Conservation (phyloP, 805 yeast genomes). For the Yarrowia phangngaensis region DNA sequence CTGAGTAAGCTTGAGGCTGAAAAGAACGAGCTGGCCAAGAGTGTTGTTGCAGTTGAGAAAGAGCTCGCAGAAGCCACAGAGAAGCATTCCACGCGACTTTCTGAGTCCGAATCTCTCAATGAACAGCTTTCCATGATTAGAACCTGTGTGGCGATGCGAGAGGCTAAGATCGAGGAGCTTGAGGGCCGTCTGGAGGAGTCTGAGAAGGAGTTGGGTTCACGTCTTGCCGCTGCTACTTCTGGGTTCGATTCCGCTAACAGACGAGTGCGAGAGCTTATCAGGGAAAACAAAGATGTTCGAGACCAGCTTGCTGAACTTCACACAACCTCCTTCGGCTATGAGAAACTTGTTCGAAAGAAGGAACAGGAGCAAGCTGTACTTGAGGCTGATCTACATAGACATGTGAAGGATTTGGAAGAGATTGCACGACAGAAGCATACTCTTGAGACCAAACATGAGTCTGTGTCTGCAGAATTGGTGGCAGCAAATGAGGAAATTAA, state of each 20-base stretch:
- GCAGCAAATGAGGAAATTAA: constrained; percentile 35
- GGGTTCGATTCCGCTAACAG: constrained; percentile 39
- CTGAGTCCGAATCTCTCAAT: constrained; percentile 9
- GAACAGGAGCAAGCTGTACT: constrained; percentile 33
- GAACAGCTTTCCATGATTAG: constrained; percentile 30
- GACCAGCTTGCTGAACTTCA: constrained; percentile 42
- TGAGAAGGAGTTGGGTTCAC: constrained; percentile 33
- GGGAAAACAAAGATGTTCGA: constrained; percentile 47
- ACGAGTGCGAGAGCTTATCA: constrained; percentile 42
- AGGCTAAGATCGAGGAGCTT: constrained; percentile 34
- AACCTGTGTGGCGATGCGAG: constrained; percentile 35
- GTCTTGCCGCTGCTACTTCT: constrained; percentile 28
- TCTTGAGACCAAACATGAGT: constrained; percentile 27
- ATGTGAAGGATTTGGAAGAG: constrained; percentile 18
- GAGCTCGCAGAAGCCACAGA: constrained; percentile 33
- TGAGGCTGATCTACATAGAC: constrained; percentile 27
- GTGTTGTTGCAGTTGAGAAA: constrained; percentile 39
- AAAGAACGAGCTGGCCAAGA: constrained; percentile 36
- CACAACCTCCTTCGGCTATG: constrained; percentile 41
- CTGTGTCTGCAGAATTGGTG: constrained; percentile 32
- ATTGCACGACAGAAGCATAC: constrained; percentile 28
- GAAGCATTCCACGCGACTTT: not conserved
- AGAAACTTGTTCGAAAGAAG: constrained; percentile 39
- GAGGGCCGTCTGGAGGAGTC: constrained; percentile 37
- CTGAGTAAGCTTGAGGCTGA: constrained; percentile 40